phyloP scores from a whole-genome alignment of 2,329 filamentous ascomycete species.

The Emydomyces testavorans region DNA sequence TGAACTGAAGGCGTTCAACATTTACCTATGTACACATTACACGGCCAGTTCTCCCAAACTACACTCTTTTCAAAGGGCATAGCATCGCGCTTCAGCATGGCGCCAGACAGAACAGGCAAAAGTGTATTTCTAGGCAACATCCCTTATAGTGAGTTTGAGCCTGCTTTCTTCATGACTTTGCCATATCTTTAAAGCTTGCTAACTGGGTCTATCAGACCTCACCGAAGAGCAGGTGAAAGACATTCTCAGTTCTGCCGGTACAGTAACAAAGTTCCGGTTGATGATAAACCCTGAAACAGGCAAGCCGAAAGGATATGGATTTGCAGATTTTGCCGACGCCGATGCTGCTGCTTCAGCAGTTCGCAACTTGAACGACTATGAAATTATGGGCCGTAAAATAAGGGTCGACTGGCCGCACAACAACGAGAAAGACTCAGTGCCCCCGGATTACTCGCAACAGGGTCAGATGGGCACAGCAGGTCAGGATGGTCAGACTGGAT shows the following conservation, averaged over 20 bases:
- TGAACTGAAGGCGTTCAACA: too few relatives aligned
- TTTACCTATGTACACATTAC: background rate
- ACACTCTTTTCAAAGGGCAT: too few relatives aligned
- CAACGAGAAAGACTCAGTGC: slow-evolving; percentile 58
- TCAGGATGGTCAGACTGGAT: slow-evolving; percentile 29
- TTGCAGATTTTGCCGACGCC: slow-evolving; percentile 86
- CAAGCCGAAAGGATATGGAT: slow-evolving; percentile 90
- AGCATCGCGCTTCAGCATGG: slow-evolving; percentile 26
- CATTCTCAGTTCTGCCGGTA: slow-evolving; percentile 80
- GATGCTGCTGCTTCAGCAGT: slow-evolving; percentile 89
- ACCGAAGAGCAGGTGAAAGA: slow-evolving; percentile 94
- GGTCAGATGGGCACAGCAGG: slow-evolving; percentile 26
- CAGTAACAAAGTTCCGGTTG: slow-evolving; percentile 81
- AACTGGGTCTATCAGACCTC: slow-evolving; percentile 50
- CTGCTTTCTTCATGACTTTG: slow-evolving; percentile 62
- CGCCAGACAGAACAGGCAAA: slow-evolving; percentile 35
- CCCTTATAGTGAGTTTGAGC: slow-evolving; percentile 59
- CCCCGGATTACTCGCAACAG: slow-evolving; percentile 39
- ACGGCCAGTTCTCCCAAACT: too few relatives aligned
- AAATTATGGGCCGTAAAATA: slow-evolving; percentile 88
- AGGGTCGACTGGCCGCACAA: slow-evolving; percentile 95
- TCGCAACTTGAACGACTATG: slow-evolving; percentile 87
- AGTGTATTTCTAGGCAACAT: slow-evolving; percentile 44
- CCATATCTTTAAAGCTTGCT: slow-evolving; percentile 41
- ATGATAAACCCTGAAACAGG: slow-evolving; percentile 95